Percentiles rank a stretch among this genome's conserved stretches.
Conservation (phyloP, 148 eudicot genomes). For the Diospyros lotus region DNA sequence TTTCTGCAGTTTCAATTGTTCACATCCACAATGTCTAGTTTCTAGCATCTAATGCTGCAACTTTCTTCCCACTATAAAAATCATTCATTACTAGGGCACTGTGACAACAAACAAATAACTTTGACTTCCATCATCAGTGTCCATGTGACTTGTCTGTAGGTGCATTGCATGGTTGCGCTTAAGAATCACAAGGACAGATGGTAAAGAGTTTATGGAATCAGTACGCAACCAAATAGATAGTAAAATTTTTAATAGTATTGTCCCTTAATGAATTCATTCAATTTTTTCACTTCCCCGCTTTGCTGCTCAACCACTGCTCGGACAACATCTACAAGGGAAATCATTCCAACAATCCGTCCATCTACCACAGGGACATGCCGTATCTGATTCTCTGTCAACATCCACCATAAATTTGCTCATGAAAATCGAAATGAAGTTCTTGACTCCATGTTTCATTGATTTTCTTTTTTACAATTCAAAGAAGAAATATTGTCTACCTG, state of each 20-base stretch:
- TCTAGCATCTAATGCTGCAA: no score
- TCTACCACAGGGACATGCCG: slow-evolving; percentile 86
- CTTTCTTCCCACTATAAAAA: no score
- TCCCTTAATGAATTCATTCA: slow-evolving; percentile 78
- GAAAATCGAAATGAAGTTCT: background rate
- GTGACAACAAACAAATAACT: no score
- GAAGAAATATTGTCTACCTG: slow-evolving; percentile 37
- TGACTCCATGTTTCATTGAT: background rate
- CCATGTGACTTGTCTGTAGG: no score
- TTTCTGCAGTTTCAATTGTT: no score
- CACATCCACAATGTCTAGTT: no score
- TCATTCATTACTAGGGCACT: no score
- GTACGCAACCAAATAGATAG: background rate
- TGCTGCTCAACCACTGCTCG: slow-evolving; percentile 86
- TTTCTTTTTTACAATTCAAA: background rate
- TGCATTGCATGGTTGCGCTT: no score
- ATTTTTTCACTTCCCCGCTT: slow-evolving; percentile 58
- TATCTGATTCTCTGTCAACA: slow-evolving; percentile 64
- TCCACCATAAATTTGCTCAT: background rate
- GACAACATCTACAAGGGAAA: slow-evolving; percentile 71
- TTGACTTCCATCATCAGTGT: no score
- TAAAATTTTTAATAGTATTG: slow-evolving; percentile 54
- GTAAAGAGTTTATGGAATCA: background rate
- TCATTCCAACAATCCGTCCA: slow-evolving; percentile 80
- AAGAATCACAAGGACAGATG: no score